Conservation (phyloP, 177 flowering plant species). For the Vitis hybrid region DNA sequence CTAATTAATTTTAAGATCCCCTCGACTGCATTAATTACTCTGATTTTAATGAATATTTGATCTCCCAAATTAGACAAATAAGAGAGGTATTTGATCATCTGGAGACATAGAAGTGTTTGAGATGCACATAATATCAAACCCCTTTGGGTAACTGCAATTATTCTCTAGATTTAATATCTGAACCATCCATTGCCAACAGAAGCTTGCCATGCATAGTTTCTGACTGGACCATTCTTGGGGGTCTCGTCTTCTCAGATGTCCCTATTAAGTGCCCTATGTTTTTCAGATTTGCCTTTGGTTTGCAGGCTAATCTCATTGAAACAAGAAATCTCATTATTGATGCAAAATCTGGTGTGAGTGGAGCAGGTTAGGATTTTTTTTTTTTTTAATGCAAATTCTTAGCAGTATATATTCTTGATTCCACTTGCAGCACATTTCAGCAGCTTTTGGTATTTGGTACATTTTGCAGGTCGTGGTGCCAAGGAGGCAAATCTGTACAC, state of each 20-base stretch:
- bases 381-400: neutral
- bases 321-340: constrained; percentile 72
- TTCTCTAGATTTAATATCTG: neutral
- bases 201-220: neutral
- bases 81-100: neutral
- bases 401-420: neutral
- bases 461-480: constrained; percentile 81
- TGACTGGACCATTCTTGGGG: neutral
- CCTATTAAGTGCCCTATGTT: neutral
- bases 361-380: constrained; percentile 69
- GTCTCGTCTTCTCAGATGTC: neutral
- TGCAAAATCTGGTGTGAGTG: constrained; percentile 97
- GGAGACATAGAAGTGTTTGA: neutral
- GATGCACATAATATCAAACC: neutral
- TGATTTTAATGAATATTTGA: neutral
- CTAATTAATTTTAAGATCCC: no score
- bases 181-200: neutral
- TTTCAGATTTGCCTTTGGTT: constrained; percentile 6
- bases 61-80: no score
- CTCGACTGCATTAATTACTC: neutral
- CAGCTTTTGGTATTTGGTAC: constrained; percentile 15
- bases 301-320: constrained; percentile 80
- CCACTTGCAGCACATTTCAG: constrained; percentile 3
- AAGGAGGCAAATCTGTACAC: constrained; percentile 88
- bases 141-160: neutral